Conservation (phyloP, 2,329 filamentous ascomycete genomes). For the Hymenoscyphus infarciens region DNA sequence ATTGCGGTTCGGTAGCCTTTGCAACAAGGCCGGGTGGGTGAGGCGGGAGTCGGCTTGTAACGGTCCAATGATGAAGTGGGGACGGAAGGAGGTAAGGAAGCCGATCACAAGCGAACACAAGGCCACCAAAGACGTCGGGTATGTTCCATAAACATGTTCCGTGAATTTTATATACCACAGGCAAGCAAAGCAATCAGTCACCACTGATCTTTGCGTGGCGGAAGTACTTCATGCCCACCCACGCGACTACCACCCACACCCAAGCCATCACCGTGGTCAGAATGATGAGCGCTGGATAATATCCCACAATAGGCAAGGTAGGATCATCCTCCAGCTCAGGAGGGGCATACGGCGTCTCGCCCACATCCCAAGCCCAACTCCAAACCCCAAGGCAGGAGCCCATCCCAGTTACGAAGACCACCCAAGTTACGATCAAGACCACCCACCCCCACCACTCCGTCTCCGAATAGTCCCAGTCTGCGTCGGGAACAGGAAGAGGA, state of each 20-base stretch:
- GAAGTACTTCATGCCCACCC: conserved; percentile 99
- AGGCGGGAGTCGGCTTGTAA: neutral
- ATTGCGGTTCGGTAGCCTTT: too few relatives aligned
- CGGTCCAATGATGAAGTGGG: neutral
- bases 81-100: neutral
- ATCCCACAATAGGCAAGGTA: conserved; percentile 91
- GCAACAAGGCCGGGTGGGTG: too few relatives aligned
- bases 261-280: conserved; percentile 94
- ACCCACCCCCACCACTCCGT: conserved; percentile 99
- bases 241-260: conserved; percentile 97
- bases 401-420: conserved; percentile 95
- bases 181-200: conserved; percentile 26
- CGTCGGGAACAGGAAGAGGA: conserved; percentile 44
- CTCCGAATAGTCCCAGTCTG: conserved; percentile 84
- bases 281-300: conserved; percentile 93
- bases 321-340: conserved; percentile 94
- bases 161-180: neutral
- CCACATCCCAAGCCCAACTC: conserved; percentile 99
- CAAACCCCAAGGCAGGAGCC: conserved; percentile 91
- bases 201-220: conserved; percentile 81
- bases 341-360: conserved; percentile 90
- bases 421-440: conserved; percentile 84
- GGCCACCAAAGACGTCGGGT: neutral
- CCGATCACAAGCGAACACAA: neutral
- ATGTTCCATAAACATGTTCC: neutral